Base-by-base conservation (phyloP, 768 basidiomycete species). In the Mycena crocata region DNA sequence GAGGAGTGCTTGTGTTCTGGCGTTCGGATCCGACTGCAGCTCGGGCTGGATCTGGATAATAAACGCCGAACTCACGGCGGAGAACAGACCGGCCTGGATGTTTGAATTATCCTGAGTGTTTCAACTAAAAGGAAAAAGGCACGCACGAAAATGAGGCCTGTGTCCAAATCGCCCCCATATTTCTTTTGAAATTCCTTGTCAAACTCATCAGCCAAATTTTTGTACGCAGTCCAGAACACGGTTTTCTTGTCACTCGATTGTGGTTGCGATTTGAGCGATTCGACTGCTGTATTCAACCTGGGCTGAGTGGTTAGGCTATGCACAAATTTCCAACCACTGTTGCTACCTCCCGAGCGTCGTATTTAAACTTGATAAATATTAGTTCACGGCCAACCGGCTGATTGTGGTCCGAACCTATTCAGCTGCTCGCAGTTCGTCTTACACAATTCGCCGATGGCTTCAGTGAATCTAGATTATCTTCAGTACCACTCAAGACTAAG, bases 41-140 rank as follows among this genome's bases (percentile, higher is more conserved):
- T 59, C 32, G 34, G 57, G 57, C 32, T 58, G 57, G n/a, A 58
- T 46, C 34, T 58, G 57, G n/a, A n/a, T n/a, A 17, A 57, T 57
- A 23, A 57, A 57, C 30, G 56, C 56, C 5, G 46, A 48, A 24
- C 49, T 50, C 14, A 57, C 32, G 15, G 42, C 57, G 24, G 57
- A 59, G 57, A 59, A 59, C 37, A 59, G 46, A 21, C 46, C 57
- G 8, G 57, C 57, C 57, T 59, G 34, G 19, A 21, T 24, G 30
- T 37, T 30, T 34, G 9, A 49, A 15, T 49, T 15, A 59, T 45
- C 23, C 17, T 24, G 46, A n/a, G 30, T 26, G 19, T 7, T 24
- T 7, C 5, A 32, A 48, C 57, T 26, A 23, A 23, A 35, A 50
- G 10, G 35, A 21, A n/a, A 57, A 57, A 44, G 24, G 8, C 13